A percentile compares a stretch with the other conserved stretches of the same genome.
Conservation (phyloP, 176 grass and related monocot genomes). For the Eragrostis nindensis region DNA sequence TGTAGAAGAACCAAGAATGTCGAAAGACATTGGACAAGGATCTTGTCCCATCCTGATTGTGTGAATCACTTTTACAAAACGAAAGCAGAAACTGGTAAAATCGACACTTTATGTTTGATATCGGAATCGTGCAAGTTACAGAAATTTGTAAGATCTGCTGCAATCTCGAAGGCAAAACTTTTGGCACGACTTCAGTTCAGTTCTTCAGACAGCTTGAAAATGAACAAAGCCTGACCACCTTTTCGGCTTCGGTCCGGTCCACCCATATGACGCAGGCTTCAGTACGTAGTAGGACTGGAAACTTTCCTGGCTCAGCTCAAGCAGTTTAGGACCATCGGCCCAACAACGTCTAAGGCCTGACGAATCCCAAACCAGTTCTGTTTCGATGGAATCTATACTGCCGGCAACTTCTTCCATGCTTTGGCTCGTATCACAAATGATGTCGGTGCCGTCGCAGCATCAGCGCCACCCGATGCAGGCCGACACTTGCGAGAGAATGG, state of each 20-base stretch:
- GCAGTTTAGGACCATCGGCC: neutral
- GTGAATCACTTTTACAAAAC: neutral
- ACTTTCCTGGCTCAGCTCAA: neutral
- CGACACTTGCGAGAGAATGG: neutral
- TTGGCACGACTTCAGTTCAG: neutral
- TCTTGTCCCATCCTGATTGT: neutral
- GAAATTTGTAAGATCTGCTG: neutral
- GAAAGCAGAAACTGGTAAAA: neutral
- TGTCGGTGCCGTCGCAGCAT: neutral
- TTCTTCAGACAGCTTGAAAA: neutral
- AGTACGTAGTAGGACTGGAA: too few relatives aligned
- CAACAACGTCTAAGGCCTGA: neutral
- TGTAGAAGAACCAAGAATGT: constrained; percentile 38
- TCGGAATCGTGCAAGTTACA: neutral
- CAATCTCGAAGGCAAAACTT: neutral
- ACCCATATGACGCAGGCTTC: neutral
- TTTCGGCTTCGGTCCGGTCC: neutral
- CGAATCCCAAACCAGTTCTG: neutral
- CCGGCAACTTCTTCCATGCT: neutral
- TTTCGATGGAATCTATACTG: neutral
- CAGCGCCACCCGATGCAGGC: neutral
- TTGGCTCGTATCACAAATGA: neutral
- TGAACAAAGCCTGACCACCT: neutral
- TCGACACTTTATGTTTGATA: neutral
- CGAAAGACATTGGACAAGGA: constrained; percentile 5